Evolutionary conservation across 306 rosid genomes (phyloP), one percentile per base, ranked within the genome.

Genomic region (Pachyrhizus erosus): DNA sequence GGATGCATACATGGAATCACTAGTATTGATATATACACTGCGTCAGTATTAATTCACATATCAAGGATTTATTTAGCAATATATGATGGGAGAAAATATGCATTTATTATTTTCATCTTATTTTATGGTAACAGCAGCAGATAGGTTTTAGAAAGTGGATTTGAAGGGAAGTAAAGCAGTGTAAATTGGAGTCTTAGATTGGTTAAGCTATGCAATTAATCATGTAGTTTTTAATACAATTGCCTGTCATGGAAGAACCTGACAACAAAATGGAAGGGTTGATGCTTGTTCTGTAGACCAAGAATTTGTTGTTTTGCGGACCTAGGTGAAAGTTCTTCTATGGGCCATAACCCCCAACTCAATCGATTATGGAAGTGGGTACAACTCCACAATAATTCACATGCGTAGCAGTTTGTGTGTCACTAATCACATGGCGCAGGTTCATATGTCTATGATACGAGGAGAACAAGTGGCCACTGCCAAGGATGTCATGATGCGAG

Each of bases 391-490:
- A 80, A 70, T 11, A n/a, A 78, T 73, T 73, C 84, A 73, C 80
- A 81, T 81, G 80, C 46, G 46, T 73, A 48, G 69, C 80, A 81
- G 80, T 48, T 60, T 18, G n/a, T 39, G 12, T 49, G 26, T 81
- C 75, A 73, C 34, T 2, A 23, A 62, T 73, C 84, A 73, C 84
- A 81, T 81, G 84, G 60, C 33, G 57, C 84, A 62, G 57, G 55
- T 57, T 58, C 48, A 46, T 43, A 43, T 80, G 72, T 70, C 78
- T 39, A 26, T 70, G 29, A 79, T 42, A 79, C 76, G 40, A 61
- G 45, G 60, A 40, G 60, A 58, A 62, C 42, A 61, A 31, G 20
- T 62, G 82, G 18, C 55, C 75, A 61, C 81, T 62, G 3, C 31
- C 61, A 71, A 43, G 15, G 73, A 29, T 62, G 73, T 54, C 78